Evolutionary conservation across 2,329 filamentous ascomycete genomes (phyloP).

Genomic region (Tolypocladium pustulatum): DNA sequence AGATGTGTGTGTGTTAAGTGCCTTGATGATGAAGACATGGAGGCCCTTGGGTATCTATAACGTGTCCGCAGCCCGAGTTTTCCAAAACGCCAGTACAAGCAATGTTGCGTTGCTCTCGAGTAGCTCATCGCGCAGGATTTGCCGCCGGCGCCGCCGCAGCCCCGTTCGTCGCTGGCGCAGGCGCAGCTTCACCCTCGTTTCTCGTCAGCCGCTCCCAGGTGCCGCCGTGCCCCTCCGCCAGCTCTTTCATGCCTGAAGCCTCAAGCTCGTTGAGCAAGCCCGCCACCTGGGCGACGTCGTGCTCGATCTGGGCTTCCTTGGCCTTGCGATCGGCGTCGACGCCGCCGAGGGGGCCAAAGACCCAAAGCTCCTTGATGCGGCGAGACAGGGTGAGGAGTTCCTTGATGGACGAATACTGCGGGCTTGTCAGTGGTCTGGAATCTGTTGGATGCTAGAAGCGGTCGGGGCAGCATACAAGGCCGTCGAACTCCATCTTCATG

Average conservation of each 20-base stretch:
- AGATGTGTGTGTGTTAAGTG: not conserved
- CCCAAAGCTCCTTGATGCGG: constrained; percentile 34
- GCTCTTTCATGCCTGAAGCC: constrained; percentile 17
- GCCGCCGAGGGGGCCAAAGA: constrained; percentile 30
- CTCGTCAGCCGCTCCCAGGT: constrained; percentile 21
- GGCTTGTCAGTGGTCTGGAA: not conserved
- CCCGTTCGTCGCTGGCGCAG: not conserved
- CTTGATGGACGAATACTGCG: constrained; percentile 30
- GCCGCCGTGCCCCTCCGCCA: constrained; percentile 25
- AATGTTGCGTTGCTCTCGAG: not conserved
- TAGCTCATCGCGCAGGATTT: not conserved
- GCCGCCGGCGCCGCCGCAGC: not conserved
- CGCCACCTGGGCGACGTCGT: constrained; percentile 23
- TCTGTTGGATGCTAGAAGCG: too few relatives aligned
- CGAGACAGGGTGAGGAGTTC: constrained; percentile 32
- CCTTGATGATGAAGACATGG: not conserved
- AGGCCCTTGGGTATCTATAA: constrained; percentile 3
- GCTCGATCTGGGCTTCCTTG: constrained; percentile 25
- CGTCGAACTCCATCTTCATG: constrained; percentile 35
- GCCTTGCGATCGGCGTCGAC: constrained; percentile 22
- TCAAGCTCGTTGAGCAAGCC: constrained; percentile 25
- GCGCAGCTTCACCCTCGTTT: constrained; percentile 4
- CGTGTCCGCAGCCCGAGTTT: not conserved
- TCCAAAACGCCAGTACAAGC: not conserved
- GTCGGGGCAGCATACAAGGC: constrained; percentile 18